Evolutionary conservation across 2,329 filamentous ascomycete genomes (phyloP).

Genomic region (Fusarium penzigii): DNA sequence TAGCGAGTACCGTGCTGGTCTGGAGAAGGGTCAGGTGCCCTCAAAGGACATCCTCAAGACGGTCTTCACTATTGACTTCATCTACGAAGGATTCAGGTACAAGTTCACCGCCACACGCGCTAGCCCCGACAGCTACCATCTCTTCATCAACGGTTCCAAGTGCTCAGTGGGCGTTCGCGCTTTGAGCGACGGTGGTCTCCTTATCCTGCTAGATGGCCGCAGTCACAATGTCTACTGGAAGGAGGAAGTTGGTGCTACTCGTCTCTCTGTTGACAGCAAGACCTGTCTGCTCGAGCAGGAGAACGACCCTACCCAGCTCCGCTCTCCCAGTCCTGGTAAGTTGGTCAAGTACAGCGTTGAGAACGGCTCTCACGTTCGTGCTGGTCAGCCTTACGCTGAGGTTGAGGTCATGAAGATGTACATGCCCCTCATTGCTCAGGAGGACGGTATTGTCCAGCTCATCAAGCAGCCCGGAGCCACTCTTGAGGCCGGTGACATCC

Average conservation of each 20-base stretch:
- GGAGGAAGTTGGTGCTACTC: slow-evolving; percentile 94
- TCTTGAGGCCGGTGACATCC: slow-evolving; percentile 94
- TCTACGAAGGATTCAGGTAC: slow-evolving; percentile 94
- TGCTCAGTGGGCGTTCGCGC: slow-evolving; percentile 90
- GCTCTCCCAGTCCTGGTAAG: slow-evolving; percentile 93
- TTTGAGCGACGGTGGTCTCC: slow-evolving; percentile 88
- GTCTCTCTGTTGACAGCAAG: slow-evolving; percentile 95
- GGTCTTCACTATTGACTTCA: slow-evolving; percentile 96
- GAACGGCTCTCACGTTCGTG: slow-evolving; percentile 89
- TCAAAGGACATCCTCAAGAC: slow-evolving; percentile 97
- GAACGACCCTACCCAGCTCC: slow-evolving; percentile 96
- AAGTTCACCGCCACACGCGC: slow-evolving; percentile 97
- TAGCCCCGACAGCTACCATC: slow-evolving; percentile 89
- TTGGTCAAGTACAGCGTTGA: slow-evolving; percentile 97
- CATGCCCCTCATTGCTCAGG: slow-evolving; percentile 94
- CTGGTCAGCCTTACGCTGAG: slow-evolving; percentile 91
- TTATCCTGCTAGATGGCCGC: slow-evolving; percentile 86
- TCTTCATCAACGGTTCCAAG: slow-evolving; percentile 99
- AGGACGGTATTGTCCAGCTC: slow-evolving; percentile 94
- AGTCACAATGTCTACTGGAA: slow-evolving; percentile 99
- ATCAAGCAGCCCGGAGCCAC: slow-evolving; percentile 99
- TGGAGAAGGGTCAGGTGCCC: slow-evolving; percentile 97
- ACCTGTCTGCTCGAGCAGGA: slow-evolving; percentile 97
- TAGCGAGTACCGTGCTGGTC: slow-evolving; percentile 79
- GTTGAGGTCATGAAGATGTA: slow-evolving; percentile 99